Percentiles rank a stretch among this genome's conserved stretches.
These are phyloP conservation scores for Fusarium keratoplasticum DNA, from an alignment of 2,329 filamentous ascomycete species.

Conservation along the genomic window DNA sequence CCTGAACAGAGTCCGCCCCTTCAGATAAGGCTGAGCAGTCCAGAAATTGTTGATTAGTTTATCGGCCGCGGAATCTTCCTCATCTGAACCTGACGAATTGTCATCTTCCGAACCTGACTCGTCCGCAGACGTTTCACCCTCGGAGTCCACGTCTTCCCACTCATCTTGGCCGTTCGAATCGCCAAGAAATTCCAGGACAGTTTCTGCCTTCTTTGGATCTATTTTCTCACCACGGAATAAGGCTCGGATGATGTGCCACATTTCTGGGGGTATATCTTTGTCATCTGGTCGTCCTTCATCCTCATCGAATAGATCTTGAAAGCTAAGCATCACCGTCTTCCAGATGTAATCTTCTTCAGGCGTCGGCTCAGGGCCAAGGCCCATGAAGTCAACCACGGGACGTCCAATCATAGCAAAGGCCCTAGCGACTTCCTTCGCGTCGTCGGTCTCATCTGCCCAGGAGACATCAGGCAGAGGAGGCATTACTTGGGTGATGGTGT, in stretches of 20 bases:
- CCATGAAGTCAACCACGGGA: not conserved
- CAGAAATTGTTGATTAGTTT: not conserved
- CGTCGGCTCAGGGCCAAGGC: not conserved
- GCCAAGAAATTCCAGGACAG: not conserved
- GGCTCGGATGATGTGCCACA: not conserved
- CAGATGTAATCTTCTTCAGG: not conserved
- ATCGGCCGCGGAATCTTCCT: not conserved
- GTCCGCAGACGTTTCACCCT: not conserved
- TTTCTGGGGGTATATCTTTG: not conserved
- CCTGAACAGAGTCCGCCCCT: constrained; percentile 32
- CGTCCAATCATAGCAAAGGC: not conserved
- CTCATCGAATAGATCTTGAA: not conserved
- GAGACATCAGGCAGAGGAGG: not conserved
- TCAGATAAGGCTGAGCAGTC: not conserved
- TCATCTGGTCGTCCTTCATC: not conserved
- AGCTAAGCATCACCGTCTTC: not conserved
- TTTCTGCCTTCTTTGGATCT: not conserved
- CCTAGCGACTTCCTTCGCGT: not conserved
- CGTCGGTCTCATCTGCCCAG: not conserved
- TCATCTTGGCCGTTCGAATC: not conserved
- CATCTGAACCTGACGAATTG: not conserved
- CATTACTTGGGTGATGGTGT: not conserved
- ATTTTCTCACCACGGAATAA: not conserved
- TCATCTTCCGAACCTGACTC: not conserved
- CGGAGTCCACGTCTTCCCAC: not conserved